Evolutionary conservation across 352 stramenopile species (phyloP).

Genomic region (Hyaloperonospora brassicae): DNA sequence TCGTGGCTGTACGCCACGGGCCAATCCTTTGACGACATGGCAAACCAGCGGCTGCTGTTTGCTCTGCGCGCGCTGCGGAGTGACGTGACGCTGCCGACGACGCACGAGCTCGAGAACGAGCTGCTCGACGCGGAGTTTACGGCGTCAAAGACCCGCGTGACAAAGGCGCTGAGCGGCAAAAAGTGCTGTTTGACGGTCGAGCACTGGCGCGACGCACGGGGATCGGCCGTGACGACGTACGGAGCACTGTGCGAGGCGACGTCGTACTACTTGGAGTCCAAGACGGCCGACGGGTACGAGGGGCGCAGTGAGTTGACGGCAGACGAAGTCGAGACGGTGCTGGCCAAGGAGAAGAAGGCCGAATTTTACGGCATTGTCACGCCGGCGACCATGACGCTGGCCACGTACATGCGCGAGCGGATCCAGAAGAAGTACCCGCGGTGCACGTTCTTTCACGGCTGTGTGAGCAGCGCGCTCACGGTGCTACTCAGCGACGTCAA

Average conservation of each 20-base stretch:
- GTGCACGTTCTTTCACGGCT: slow-evolving; percentile 64
- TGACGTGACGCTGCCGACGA: slow-evolving; percentile 34
- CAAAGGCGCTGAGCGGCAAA: slow-evolving; percentile 37
- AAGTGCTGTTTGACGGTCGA: slow-evolving; percentile 53
- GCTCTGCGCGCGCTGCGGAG: slow-evolving; percentile 36
- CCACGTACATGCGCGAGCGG: slow-evolving; percentile 33
- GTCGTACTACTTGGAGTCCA: slow-evolving; percentile 44
- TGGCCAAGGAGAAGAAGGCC: slow-evolving; percentile 42
- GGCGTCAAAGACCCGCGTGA: slow-evolving; percentile 35
- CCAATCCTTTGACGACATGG: slow-evolving; percentile 37
- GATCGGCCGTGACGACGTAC: slow-evolving; percentile 40
- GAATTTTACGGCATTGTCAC: slow-evolving; percentile 46
- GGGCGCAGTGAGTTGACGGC: slow-evolving; percentile 24
- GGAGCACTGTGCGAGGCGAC: slow-evolving; percentile 29
- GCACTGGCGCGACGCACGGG: slow-evolving; percentile 37
- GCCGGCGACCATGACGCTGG: slow-evolving; percentile 34
- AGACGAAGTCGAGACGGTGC: slow-evolving; percentile 42
- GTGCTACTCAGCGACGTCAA: slow-evolving; percentile 47
- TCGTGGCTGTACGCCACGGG: slow-evolving; percentile 58
- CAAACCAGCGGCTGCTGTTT: slow-evolving; percentile 36
- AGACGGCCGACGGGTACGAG: slow-evolving; percentile 7
- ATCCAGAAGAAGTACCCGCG: slow-evolving; percentile 54
- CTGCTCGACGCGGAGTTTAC: slow-evolving; percentile 49
- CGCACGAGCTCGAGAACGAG: slow-evolving; percentile 57
- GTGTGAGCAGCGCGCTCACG: slow-evolving; percentile 36